phyloP scores from a whole-genome alignment of 2,329 filamentous ascomycete species.

The Helotiales sp. region DNA sequence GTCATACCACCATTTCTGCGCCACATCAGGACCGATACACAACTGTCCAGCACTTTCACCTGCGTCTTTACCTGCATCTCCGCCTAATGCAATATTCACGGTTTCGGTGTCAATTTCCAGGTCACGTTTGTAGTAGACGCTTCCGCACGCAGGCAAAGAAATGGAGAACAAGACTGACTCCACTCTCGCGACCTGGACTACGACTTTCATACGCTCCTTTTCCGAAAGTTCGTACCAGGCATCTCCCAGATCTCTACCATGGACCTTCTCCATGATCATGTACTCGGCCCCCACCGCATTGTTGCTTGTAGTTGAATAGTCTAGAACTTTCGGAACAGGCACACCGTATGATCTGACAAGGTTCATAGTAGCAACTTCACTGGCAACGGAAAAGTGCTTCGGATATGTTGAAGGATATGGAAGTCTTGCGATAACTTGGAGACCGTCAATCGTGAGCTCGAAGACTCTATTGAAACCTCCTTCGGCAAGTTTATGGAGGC shows the following conservation, averaged over 20 bases:
- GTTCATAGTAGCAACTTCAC: constrained; percentile 26
- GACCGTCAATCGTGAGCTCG: constrained; percentile 17
- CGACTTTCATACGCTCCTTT: constrained; percentile 17
- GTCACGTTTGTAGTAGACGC: not conserved
- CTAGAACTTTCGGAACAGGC: constrained; percentile 51
- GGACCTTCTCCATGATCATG: constrained; percentile 47
- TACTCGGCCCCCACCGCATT: constrained; percentile 45
- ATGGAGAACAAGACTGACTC: constrained; percentile 15
- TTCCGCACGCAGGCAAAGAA: not conserved
- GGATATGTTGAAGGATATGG: constrained; percentile 18
- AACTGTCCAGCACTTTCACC: not conserved
- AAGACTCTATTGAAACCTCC: constrained; percentile 27
- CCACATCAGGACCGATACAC: not conserved
- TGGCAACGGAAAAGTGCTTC: constrained; percentile 10
- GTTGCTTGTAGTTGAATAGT: constrained; percentile 46
- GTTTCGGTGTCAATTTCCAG: not conserved
- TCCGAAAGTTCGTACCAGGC: constrained; percentile 17
- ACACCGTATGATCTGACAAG: constrained; percentile 40
- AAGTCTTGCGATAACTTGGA: constrained; percentile 19
- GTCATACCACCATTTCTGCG: constrained; percentile 1
- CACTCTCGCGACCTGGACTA: constrained; percentile 12
- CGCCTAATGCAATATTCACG: not conserved
- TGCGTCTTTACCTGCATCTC: not conserved
- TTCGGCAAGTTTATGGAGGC: constrained; percentile 39
- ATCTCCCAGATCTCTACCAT: constrained; percentile 41